phyloP scores from a whole-genome alignment of 352 stramenopile species.

The Peronosclerospora sorghi region DNA sequence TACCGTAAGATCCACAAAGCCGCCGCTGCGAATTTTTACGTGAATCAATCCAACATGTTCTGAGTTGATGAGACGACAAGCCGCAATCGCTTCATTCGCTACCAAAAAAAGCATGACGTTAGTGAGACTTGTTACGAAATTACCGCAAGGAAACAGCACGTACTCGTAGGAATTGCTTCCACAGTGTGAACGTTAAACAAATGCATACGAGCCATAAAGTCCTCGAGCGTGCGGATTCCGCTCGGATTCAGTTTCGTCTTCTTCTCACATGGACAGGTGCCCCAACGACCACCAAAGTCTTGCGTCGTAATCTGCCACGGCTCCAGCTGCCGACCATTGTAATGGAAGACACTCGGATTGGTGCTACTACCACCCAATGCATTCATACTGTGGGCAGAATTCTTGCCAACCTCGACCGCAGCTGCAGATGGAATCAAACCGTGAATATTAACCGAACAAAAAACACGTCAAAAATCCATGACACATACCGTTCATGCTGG shows the following conservation, averaged over 20 bases:
- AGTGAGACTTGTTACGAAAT: too few species aligned
- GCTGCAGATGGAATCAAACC: conserved; percentile 14
- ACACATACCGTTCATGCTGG: conserved; percentile 57
- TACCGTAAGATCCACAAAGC: conserved; percentile 79
- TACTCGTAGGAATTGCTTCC: conserved; percentile 78
- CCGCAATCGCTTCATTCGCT: conserved; percentile 84
- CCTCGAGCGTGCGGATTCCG: conserved; percentile 69
- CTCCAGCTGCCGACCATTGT: conserved; percentile 69
- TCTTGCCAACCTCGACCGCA: conserved; percentile 35
- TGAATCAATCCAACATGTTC: conserved; percentile 80
- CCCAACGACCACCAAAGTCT: conserved; percentile 80
- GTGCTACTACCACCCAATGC: conserved; percentile 23
- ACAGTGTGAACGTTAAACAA: conserved; percentile 74
- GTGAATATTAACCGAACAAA: too few species aligned
- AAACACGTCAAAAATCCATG: background rate
- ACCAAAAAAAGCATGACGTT: conserved; percentile 2
- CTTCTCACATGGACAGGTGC: conserved; percentile 70
- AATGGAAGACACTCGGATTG: conserved; percentile 46
- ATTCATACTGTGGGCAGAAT: conserved; percentile 18
- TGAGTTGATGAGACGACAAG: conserved; percentile 64
- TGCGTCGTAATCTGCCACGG: conserved; percentile 81
- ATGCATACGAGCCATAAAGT: conserved; percentile 75
- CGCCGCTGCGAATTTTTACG: conserved; percentile 73
- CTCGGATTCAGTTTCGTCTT: conserved; percentile 77
- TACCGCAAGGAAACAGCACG: too few species aligned